Conservation (phyloP, 306 rosid genomes). For the Malus fusca region DNA sequence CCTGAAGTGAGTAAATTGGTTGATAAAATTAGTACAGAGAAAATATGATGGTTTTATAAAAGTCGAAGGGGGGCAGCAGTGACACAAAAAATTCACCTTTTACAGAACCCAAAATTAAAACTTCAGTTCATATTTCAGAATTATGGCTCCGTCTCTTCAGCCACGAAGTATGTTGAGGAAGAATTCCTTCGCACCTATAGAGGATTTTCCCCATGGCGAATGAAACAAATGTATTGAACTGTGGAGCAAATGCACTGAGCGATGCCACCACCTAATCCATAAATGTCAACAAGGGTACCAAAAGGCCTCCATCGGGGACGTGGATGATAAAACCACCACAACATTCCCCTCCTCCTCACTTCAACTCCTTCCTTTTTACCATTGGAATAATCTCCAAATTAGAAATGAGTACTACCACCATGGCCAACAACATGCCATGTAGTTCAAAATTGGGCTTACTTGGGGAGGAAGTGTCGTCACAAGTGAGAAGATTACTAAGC, state of each 20-base stretch:
- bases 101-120: too few relatives aligned
- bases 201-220: background rate
- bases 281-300: background rate
- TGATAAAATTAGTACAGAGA: too few relatives aligned
- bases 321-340: background rate
- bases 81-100: too few relatives aligned
- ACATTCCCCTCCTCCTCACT: background rate
- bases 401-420: background rate
- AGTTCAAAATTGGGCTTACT: background rate
- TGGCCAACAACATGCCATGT: background rate
- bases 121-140: too few relatives aligned
- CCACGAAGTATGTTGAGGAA: too few relatives aligned
- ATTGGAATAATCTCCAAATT: background rate
- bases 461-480: background rate
- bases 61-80: too few relatives aligned
- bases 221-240: background rate
- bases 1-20: too few relatives aligned
- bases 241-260: conserved; percentile 43
- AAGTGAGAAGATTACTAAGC: background rate
- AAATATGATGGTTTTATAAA: too few relatives aligned
- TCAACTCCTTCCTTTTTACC: background rate
- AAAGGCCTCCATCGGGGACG: background rate
- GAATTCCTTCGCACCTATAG: too few relatives aligned
- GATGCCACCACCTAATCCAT: conserved; percentile 3
- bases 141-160: too few relatives aligned